Evolutionary conservation across 805 yeast genomes (phyloP).

Genomic region (Zygotorulaspora florentina): DNA sequence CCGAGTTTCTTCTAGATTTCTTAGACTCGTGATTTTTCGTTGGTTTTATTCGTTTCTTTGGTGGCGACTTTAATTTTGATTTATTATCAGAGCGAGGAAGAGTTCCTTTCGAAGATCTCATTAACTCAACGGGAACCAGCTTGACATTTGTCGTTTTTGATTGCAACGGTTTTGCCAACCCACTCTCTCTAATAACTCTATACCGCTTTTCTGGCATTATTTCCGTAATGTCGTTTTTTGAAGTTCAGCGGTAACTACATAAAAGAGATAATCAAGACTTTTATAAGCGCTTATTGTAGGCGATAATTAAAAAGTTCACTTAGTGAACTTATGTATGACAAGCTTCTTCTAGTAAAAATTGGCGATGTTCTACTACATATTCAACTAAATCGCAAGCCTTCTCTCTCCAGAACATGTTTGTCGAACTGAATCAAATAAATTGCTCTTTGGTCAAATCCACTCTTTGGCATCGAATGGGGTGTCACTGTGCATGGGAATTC

Average conservation of each 20-base stretch:
- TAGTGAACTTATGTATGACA: no score
- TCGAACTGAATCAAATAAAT: constrained; percentile 75
- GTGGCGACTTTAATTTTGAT: neutral
- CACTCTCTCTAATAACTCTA: constrained; percentile 8
- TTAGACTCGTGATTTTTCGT: neutral
- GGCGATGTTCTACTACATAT: neutral
- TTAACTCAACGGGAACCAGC: neutral
- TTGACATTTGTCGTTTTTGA: constrained; percentile 17
- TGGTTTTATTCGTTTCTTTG: constrained; percentile 8
- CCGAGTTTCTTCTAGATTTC: neutral
- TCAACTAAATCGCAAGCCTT: constrained; percentile 39
- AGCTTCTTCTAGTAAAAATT: no score
- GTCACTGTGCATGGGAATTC: constrained; percentile 70
- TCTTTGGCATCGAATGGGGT: constrained; percentile 71
- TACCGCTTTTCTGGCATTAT: constrained; percentile 15
- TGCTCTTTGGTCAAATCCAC: constrained; percentile 54
- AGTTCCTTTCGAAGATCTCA: neutral
- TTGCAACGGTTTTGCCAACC: constrained; percentile 14
- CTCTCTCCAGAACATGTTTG: constrained; percentile 51
- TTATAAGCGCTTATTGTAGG: neutral
- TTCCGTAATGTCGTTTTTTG: neutral
- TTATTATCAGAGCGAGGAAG: constrained; percentile 1
- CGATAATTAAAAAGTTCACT: no score
- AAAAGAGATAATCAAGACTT: neutral
- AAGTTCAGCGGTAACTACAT: neutral